These are phyloP conservation scores for Trichosporon sp. DNA, from an alignment of 1,284 basidiomycete species.

Conservation along the genomic window DNA sequence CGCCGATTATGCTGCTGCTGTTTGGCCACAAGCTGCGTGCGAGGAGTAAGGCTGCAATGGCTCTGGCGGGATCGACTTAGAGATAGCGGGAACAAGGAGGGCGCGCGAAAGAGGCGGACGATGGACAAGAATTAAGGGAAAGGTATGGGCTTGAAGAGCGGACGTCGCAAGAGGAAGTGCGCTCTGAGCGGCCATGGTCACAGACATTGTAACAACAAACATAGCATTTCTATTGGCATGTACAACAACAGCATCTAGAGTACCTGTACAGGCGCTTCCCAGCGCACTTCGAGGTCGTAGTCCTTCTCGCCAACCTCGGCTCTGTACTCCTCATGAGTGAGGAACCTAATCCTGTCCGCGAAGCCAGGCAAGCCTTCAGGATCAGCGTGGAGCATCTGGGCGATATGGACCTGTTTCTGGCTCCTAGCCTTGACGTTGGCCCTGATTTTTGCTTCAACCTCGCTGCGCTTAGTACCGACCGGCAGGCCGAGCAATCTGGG, in stretches of 20 bases:
- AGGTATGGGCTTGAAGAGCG: too few species aligned
- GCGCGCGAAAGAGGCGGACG: too few species aligned
- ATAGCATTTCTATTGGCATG: background rate
- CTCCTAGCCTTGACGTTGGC: background rate
- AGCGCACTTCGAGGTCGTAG: background rate
- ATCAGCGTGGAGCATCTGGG: background rate
- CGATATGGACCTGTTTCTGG: background rate
- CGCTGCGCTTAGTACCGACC: background rate
- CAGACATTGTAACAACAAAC: background rate
- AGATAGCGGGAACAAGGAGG: too few species aligned
- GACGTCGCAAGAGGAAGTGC: background rate
- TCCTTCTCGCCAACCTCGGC: background rate
- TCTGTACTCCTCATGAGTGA: background rate
- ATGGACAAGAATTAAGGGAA: too few species aligned
- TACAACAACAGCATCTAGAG: background rate
- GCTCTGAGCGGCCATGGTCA: background rate
- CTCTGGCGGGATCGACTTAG: slow-evolving; percentile 18
- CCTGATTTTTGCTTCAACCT: background rate
- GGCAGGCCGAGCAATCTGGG: background rate
- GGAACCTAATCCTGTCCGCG: slow-evolving; percentile 3
- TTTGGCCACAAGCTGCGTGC: slow-evolving; percentile 41
- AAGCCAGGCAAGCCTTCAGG: background rate
- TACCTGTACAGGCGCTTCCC: background rate
- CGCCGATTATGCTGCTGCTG: slow-evolving; percentile 40
- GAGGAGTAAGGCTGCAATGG: slow-evolving; percentile 39